Evolutionary conservation across 2,329 filamentous ascomycete species (phyloP), one percentile per base, ranked within the genome.

Genomic region (Stagonosporopsis rhizophila): DNA sequence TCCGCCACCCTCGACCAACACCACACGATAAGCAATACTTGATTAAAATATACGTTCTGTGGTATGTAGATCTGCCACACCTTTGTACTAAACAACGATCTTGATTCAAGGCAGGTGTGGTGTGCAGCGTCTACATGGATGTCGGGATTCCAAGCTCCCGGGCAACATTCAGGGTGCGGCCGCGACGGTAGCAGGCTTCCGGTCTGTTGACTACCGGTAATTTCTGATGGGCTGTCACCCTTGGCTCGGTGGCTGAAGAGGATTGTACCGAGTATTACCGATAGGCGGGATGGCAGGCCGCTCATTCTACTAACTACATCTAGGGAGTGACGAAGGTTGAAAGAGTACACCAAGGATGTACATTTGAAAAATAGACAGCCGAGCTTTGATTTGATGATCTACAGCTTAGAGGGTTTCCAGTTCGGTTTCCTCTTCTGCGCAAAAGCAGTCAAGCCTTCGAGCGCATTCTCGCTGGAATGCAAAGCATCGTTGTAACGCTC

Each of bases 361-460:
- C 20, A 17, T 19, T 3, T 44, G 30, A 8, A 20, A 6, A 37
- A 8, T 34, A 35, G 27, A 25, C 20, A 2, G 6, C n/a, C 9
- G 14, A 17, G 17, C 5, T 15, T 44, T 14, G n/a, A 44, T 1
- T 9, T 14, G 3, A 20, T 17, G 9, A 37, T 58, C 47, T 71
- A 82, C 55, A 85, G 58, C 66, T 82, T 83, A 1, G 78, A 80
- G 25, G 79, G 76, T 44, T 78, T 77, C 81, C 81, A 84, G 23
- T 77, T 65, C 17, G 82, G 81, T 61, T 77, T 72, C 63, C 79
- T 73, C 73, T 83, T 83, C 66, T 80, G 75, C 32, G 77, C 77
- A 75, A 85, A 86, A 5, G 83, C 83, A 56, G 69, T 74, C 48
- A 84, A 61, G 1, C 82, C 82, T 58, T 82, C 80, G 15, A 75